phyloP scores from a whole-genome alignment of 805 yeast species.

The Grigorovia yakushimaensis region DNA sequence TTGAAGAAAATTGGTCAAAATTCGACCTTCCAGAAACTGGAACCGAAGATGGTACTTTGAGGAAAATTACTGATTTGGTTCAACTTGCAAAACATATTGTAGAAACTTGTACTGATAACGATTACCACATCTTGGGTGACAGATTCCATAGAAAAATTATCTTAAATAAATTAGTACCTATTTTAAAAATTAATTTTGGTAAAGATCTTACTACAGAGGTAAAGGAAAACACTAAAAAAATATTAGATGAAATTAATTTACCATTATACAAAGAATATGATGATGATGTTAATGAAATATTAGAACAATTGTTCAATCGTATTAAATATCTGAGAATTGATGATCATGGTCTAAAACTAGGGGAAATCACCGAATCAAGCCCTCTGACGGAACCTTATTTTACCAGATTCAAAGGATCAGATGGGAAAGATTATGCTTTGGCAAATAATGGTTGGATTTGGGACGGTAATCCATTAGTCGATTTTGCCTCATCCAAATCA shows the following conservation, averaged over 20 bases:
- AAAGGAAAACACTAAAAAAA: constrained; percentile 30
- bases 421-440: constrained; percentile 56
- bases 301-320: constrained; percentile 64
- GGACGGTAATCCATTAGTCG: constrained; percentile 91
- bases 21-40: constrained; percentile 13
- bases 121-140: constrained; percentile 35
- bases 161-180: constrained; percentile 38
- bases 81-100: constrained; percentile 42
- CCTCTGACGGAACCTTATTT: constrained; percentile 86
- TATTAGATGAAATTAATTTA: constrained; percentile 70
- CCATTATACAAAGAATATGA: constrained; percentile 68
- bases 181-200: constrained; percentile 36
- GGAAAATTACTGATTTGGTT: constrained; percentile 31
- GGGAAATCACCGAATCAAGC: constrained; percentile 43
- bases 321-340: constrained; percentile 70
- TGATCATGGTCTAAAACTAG: constrained; percentile 70
- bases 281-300: constrained; percentile 54
- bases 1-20: constrained; percentile 32
- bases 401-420: constrained; percentile 48
- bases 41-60: too few relatives aligned
- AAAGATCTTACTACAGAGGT: constrained; percentile 27
- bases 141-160: constrained; percentile 51
- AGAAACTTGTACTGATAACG: constrained; percentile 29
- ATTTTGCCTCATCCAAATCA: constrained; percentile 75
- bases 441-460: constrained; percentile 99